Conservation (phyloP, 176 grass and related monocot species). For the Elaeis guineensis region DNA sequence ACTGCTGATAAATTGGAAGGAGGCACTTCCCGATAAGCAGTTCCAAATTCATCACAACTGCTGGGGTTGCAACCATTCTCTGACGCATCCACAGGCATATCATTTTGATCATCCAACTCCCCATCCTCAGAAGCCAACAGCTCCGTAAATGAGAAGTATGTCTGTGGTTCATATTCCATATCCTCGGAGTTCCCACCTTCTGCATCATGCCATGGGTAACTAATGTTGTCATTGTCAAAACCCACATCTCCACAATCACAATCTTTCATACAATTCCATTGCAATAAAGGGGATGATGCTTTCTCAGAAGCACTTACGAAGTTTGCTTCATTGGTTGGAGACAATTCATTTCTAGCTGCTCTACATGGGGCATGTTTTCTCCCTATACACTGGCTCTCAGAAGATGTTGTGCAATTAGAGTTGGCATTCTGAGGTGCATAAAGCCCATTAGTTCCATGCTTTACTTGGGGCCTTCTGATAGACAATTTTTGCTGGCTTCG, state of each 20-base stretch:
- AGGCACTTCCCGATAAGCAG: slow-evolving; percentile 30
- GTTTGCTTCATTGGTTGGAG: slow-evolving; percentile 26
- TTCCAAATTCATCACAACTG: slow-evolving; percentile 28
- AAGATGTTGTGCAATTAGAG: too few species aligned
- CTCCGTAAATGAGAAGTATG: slow-evolving; percentile 72
- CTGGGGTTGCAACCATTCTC: neutral
- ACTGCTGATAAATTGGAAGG: slow-evolving; percentile 4
- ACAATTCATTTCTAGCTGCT: slow-evolving; percentile 22
- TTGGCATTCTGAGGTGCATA: neutral
- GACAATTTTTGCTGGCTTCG: slow-evolving; percentile 58
- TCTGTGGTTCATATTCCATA: slow-evolving; percentile 54
- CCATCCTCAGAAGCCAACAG: slow-evolving; percentile 60
- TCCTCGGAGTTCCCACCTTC: slow-evolving; percentile 24
- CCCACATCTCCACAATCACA: slow-evolving; percentile 15
- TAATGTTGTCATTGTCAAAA: slow-evolving; percentile 21
- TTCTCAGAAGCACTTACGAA: slow-evolving; percentile 31
- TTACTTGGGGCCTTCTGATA: slow-evolving; percentile 50
- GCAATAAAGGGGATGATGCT: slow-evolving; percentile 39
- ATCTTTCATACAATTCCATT: slow-evolving; percentile 44
- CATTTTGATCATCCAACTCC: slow-evolving; percentile 38
- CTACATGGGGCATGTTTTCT: slow-evolving; percentile 12
- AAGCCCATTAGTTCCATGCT: slow-evolving; percentile 30
- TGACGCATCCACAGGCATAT: slow-evolving; percentile 28
- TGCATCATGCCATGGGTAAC: slow-evolving; percentile 30
- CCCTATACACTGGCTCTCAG: too few species aligned